These are phyloP conservation scores for Coemansia umbellata DNA, from an alignment of 192 early-diverging fungal genomes.

Conservation along the genomic window DNA sequence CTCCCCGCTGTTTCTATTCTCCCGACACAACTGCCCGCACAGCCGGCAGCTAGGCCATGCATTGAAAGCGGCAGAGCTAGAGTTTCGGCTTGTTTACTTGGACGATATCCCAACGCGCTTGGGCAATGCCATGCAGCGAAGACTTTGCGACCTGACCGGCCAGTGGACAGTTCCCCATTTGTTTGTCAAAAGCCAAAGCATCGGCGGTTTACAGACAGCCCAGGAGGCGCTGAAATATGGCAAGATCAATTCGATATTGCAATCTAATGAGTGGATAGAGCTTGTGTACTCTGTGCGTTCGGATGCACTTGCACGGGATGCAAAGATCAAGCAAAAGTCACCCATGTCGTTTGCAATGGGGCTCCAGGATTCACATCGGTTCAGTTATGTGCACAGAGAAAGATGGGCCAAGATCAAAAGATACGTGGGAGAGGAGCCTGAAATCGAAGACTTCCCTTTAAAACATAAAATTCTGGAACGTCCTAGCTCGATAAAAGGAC, in stretches of 20 bases:
- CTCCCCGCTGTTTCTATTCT: conserved; percentile 31
- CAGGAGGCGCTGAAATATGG: conserved; percentile 18
- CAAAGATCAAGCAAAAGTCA: conserved; percentile 25
- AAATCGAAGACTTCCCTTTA: conserved; percentile 27
- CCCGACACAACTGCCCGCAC: conserved; percentile 15
- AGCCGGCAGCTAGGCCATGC: conserved; percentile 10
- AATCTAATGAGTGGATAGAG: conserved; percentile 20
- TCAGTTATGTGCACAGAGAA: conserved; percentile 33
- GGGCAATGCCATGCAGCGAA: conserved; percentile 31
- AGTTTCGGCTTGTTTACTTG: conserved; percentile 26
- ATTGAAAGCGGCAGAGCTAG: conserved; percentile 1
- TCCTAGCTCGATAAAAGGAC: background rate
- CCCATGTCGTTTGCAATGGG: conserved; percentile 34
- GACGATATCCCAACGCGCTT: conserved; percentile 7
- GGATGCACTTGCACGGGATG: conserved; percentile 16
- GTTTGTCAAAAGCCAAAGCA: conserved; percentile 39
- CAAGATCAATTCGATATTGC: conserved; percentile 8
- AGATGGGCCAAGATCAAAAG: conserved; percentile 36
- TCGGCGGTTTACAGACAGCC: conserved; percentile 12
- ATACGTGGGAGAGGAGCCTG: conserved; percentile 34
- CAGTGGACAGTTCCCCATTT: conserved; percentile 44
- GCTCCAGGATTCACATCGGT: conserved; percentile 29
- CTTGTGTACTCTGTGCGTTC: conserved; percentile 32
- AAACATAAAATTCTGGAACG: conserved; percentile 3
- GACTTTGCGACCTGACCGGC: conserved; percentile 33